Conservation (phyloP, 2,329 filamentous ascomycete genomes). For the Penicillium sp. region DNA sequence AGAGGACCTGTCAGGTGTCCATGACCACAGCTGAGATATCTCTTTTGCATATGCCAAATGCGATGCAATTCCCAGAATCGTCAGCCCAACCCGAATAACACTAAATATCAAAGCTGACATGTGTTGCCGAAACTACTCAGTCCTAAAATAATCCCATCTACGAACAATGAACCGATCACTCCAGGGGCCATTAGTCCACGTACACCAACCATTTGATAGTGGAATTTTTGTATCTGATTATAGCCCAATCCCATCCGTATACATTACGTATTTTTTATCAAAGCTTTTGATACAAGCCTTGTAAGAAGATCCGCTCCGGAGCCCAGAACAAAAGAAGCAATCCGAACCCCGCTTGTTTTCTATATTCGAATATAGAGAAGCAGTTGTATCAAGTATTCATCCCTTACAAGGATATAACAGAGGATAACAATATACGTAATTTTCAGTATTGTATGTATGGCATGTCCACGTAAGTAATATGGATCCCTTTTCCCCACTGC, state of each 20-base stretch:
- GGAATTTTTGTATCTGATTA: too few species aligned
- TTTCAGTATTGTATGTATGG: neutral
- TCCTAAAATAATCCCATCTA: neutral
- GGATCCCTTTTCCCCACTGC: slow-evolving; percentile 3
- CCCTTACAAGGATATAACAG: neutral
- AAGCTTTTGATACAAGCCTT: neutral
- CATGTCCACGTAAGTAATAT: neutral
- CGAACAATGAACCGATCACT: neutral
- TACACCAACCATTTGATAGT: too few species aligned
- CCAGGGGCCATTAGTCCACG: neutral
- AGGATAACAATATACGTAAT: neutral
- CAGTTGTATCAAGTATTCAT: neutral
- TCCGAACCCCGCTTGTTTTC: neutral
- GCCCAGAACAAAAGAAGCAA: neutral
- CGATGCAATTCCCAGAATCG: neutral
- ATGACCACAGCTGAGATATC: neutral
- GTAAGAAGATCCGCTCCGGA: neutral
- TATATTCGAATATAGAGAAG: neutral
- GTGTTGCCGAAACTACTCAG: too few species aligned
- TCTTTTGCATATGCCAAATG: neutral
- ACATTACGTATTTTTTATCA: neutral
- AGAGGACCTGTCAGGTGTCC: neutral
- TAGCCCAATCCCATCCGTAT: neutral
- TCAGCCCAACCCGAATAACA: neutral
- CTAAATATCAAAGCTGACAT: neutral